Base-by-base conservation (phyloP, 345 rosid genomes). In the Linum trigynum region DNA sequence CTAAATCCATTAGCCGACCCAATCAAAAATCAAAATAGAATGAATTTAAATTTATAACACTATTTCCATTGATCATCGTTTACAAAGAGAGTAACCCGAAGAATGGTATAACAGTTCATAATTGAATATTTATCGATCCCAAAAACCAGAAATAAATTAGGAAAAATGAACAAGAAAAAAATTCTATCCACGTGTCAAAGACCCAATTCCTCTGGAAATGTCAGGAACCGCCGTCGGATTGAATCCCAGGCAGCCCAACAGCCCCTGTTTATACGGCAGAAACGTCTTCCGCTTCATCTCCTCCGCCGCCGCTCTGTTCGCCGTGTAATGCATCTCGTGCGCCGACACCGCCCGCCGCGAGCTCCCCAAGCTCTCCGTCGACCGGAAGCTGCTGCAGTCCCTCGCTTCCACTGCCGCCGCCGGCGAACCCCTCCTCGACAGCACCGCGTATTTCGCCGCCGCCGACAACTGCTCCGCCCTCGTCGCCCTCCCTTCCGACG, bases 171-270 rank as follows among this genome's bases (percentile, higher is more conserved):
- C 32, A 23, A n/a, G n/a, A 23, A 23, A 23, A 23, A 23, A 23
- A 1, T 23, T 23, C 32, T 23, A 81, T 59, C 76, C 81, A 80
- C 86, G 90, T 72, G 91, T 72, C 81, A 84, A 58, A 39, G 95
- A 88, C 79, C 91, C 88, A 78, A 84, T 66, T 7, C 90, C 75
- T 70, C 83, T 82, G 48, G 97, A 77, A 69, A 88, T 70, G 40
- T 90, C 92, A 69, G 78, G 82, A 66, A 81, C 77, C 7, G 84
- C 72, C 14, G 84, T 71, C 14, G 86, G 86, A 71, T 85, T 82
- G 79, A 88, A 88, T 72, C 99, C 95, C 71, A 94, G 71, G 78
- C 99, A 94, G 38, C 96, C 96, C 76, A 94, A 67, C 67, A 88
- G 71, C 0, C 99, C 92, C 65, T 84, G 97, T 80, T 78, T 90